These are phyloP conservation scores for Eucalyptus marginata DNA, from an alignment of 345 rosid genomes.

Conservation along the genomic window DNA sequence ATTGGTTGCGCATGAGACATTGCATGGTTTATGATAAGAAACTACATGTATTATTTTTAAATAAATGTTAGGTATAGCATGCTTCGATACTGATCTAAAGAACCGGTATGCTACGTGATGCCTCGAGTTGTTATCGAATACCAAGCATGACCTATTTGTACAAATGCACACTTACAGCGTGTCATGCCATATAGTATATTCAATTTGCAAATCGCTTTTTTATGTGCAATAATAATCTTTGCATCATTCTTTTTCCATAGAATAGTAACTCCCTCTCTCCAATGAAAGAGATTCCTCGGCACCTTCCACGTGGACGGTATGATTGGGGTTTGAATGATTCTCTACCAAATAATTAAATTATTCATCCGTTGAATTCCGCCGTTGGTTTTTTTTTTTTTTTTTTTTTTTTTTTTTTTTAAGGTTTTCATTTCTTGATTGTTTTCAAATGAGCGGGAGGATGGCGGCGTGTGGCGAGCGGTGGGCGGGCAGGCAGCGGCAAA, in stretches of 20 bases:
- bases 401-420: too few species aligned
- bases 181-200: fast-evolving
- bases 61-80: too few species aligned
- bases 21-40: too few species aligned
- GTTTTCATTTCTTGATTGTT: background rate
- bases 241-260: too few species aligned
- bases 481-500: too few species aligned
- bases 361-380: background rate
- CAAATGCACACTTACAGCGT: background rate
- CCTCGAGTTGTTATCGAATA: too few species aligned
- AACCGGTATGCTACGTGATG: fast-evolving
- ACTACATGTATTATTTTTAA: too few species aligned
- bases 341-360: background rate
- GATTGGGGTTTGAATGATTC: background rate
- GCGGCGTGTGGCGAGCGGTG: too few species aligned
- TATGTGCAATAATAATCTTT: too few species aligned
- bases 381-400: background rate
- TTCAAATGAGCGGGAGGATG: background rate
- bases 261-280: background rate
- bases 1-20: too few species aligned
- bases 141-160: too few species aligned
- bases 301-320: background rate
- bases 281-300: background rate
- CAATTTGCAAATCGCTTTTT: background rate
- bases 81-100: fast-evolving